Percentiles rank a stretch among this genome's conserved stretches.
phyloP scores from a whole-genome alignment of 805 yeast species.

The Starmerella riodocensis region DNA sequence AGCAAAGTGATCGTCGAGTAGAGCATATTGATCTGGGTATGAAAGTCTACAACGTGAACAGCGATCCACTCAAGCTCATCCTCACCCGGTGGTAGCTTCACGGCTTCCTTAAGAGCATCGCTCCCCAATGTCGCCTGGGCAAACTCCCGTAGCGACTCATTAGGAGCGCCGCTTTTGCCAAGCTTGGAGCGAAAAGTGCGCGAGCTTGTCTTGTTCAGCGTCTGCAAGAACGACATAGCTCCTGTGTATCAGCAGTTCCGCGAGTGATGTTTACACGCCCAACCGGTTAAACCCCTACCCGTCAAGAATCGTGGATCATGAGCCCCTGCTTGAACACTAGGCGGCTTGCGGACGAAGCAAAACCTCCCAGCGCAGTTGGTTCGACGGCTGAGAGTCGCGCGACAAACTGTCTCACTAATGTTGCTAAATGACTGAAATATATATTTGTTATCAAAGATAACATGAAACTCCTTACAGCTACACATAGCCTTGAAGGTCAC shows the following conservation, averaged over 20 bases:
- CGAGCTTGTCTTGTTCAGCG: constrained; percentile 23
- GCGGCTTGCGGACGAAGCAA: too few species aligned
- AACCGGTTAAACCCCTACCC: too few species aligned
- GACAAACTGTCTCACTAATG: too few species aligned
- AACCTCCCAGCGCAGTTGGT: too few species aligned
- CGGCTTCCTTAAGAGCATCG: constrained; percentile 82
- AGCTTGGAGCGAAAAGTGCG: constrained; percentile 28
- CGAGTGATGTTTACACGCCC: background rate
- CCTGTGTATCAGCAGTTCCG: background rate
- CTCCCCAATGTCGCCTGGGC: constrained; percentile 95
- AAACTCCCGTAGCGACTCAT: constrained; percentile 48
- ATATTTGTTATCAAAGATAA: too few species aligned
- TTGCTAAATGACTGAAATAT: too few species aligned
- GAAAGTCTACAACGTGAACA: constrained; percentile 93
- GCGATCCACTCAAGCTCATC: constrained; percentile 91
- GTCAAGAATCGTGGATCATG: too few species aligned
- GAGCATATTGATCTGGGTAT: constrained; percentile 89
- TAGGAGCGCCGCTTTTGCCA: constrained; percentile 22
- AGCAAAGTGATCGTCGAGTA: constrained; percentile 93
- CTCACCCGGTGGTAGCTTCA: constrained; percentile 84
- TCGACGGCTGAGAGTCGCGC: too few species aligned
- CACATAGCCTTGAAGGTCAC: too few species aligned
- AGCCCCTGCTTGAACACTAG: too few species aligned
- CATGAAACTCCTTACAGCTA: too few species aligned
- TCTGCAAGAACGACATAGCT: constrained; percentile 22